phyloP scores from a whole-genome alignment of 768 basidiomycete genomes.

The Stropharia rugosoannulata region DNA sequence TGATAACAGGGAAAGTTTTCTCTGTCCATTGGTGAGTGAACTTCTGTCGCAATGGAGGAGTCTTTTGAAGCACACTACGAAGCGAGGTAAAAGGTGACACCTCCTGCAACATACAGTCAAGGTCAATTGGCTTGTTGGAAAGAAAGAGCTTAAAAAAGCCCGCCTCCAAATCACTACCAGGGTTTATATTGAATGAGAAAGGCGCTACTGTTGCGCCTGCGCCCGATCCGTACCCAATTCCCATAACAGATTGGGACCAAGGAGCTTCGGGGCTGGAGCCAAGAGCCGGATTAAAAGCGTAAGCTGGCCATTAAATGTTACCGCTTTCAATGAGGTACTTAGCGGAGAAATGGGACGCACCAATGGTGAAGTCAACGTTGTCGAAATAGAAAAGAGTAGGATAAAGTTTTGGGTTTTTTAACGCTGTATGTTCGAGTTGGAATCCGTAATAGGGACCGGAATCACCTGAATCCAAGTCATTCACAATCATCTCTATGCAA shows the following conservation, averaged over 20 bases:
- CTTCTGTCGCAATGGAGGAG: neutral
- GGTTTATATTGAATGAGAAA: neutral
- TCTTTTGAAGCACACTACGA: neutral
- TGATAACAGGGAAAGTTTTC: no score
- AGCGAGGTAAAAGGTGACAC: neutral
- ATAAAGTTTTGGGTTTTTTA: neutral
- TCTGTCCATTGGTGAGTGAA: neutral
- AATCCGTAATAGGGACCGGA: neutral
- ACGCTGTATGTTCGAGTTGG: neutral
- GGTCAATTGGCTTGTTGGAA: neutral
- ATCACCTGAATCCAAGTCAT: no score
- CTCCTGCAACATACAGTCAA: neutral
- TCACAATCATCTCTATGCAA: no score
- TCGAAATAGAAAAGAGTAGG: neutral
- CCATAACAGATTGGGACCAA: neutral
- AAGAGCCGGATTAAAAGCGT: neutral
- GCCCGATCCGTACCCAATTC: neutral
- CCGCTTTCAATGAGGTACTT: neutral
- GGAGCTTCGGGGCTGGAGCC: neutral
- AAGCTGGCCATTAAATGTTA: neutral
- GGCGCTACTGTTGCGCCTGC: neutral
- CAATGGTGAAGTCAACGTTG: neutral
- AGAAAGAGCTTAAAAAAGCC: slow-evolving; percentile 3
- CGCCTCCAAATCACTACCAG: neutral
- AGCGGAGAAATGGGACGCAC: neutral